These are phyloP conservation scores for Akanthomyces uredinophilus DNA, from an alignment of 2,329 filamentous ascomycete genomes.

Conservation along the genomic window DNA sequence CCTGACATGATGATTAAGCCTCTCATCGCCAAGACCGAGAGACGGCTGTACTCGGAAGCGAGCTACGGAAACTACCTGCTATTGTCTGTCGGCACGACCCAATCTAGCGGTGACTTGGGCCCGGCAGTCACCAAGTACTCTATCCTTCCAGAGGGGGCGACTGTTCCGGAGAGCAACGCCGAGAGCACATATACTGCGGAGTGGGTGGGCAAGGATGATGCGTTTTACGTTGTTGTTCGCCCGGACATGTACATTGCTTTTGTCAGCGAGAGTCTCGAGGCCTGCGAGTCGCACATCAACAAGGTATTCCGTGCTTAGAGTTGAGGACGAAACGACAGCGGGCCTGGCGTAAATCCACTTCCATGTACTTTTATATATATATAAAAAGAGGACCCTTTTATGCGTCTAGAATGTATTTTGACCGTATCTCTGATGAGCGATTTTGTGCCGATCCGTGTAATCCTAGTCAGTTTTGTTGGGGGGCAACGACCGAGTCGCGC, in stretches of 20 bases:
- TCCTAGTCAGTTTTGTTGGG: neutral
- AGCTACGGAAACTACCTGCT: conserved; percentile 30
- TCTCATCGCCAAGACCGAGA: conserved; percentile 14
- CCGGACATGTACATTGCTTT: conserved; percentile 37
- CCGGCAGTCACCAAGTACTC: neutral
- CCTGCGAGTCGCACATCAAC: neutral
- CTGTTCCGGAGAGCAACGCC: neutral
- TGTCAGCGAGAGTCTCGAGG: neutral
- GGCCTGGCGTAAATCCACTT: neutral
- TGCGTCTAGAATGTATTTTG: neutral
- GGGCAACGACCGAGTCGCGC: neutral
- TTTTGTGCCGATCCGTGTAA: neutral
- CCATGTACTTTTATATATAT: neutral
- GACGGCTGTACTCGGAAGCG: conserved; percentile 28
- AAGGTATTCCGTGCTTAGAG: neutral
- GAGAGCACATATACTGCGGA: conserved; percentile 26
- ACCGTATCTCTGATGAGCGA: neutral
- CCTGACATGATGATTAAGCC: conserved; percentile 30
- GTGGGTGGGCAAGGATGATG: conserved; percentile 23
- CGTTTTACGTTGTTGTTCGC: conserved; percentile 30
- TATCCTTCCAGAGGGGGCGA: neutral
- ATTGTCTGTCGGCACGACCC: conserved; percentile 18
- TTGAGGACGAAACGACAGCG: neutral
- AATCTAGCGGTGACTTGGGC: neutral
- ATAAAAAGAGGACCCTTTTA: neutral